Evolutionary conservation across 768 basidiomycete species (phyloP), one percentile per base, ranked within the genome.

Genomic region (Gelatoporia subvermispora): DNA sequence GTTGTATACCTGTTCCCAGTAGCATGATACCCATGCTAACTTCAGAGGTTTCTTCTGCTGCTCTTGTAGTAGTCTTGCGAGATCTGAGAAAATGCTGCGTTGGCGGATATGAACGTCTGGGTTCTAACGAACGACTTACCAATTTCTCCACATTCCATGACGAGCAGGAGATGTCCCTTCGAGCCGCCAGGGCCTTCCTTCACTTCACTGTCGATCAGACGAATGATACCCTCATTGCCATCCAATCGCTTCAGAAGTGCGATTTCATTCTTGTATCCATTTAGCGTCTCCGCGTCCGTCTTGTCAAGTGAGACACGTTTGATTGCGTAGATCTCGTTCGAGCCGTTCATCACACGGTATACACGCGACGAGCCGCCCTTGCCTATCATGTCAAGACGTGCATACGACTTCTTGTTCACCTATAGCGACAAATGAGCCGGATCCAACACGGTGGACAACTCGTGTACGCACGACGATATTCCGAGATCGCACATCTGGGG

Each of bases 131-230:
- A 7, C 28, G 25, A 60, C 67, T 47, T 43, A 68, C 67, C 68
- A 35, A 92, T 81, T 70, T 99, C 95, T 8, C 95, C 95, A 52
- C 88, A 93, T 63, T 99, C 95, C 93, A 99, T 93, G 4, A 97
- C 86, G 62, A 98, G 75, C 68, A 91, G 71, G 47, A 97, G 63
- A 53, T 82, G 74, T 0, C 85, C 86, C 60, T 85, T 90, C 54
- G 76, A 81, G 16, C 85, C 85, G 20, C 78, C 79, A 23, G 81
- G 79, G 2, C 78, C 78, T 4, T 79, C 74, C 59, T 84, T 88
- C 34, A 94, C 79, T 68, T 97, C 94, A 49, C 88, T 88, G 60
- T 97, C 95, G 55, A 93, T 79, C 43, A 99, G 68, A 47, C 88
- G 78, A 55, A 99, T 97, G 57, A 99, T 94, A 40, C 93, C 77